Conservation (phyloP, 441 rosid species). For the Corymbia calophylla region DNA sequence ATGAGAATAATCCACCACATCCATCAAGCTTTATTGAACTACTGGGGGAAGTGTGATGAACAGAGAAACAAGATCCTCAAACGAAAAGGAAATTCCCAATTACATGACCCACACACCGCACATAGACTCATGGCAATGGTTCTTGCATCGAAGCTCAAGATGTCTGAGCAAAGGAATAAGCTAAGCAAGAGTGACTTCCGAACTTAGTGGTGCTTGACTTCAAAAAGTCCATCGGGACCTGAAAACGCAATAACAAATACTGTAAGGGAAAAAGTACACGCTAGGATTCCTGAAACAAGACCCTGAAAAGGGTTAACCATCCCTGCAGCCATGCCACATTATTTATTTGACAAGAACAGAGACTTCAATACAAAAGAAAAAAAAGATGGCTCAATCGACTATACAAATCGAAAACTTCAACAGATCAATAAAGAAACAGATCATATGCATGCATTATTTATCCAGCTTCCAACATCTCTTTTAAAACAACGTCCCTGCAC, state of each 20-base stretch:
- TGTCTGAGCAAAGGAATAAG: neutral
- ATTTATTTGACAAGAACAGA: neutral
- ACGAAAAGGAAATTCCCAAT: neutral
- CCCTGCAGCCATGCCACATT: neutral
- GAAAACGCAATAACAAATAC: constrained; percentile 11
- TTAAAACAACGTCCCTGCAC: neutral
- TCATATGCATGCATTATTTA: neutral
- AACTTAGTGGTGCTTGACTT: constrained; percentile 48
- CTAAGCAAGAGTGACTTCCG: neutral
- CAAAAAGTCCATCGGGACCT: constrained; percentile 97
- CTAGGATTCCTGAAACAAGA: neutral
- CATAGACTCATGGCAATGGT: neutral
- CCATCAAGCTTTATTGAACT: neutral
- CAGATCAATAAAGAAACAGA: neutral
- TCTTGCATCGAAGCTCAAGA: neutral
- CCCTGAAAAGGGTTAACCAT: neutral
- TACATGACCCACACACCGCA: neutral
- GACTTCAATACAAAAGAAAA: neutral
- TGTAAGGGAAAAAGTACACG: neutral
- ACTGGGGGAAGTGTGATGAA: neutral
- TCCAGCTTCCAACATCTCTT: neutral
- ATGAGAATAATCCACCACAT: neutral
- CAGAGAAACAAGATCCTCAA: neutral
- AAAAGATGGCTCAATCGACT: neutral
- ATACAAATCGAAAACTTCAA: neutral